Base-by-base conservation (phyloP, 2,329 filamentous ascomycete species). In the Clonostachys chloroleuca region DNA sequence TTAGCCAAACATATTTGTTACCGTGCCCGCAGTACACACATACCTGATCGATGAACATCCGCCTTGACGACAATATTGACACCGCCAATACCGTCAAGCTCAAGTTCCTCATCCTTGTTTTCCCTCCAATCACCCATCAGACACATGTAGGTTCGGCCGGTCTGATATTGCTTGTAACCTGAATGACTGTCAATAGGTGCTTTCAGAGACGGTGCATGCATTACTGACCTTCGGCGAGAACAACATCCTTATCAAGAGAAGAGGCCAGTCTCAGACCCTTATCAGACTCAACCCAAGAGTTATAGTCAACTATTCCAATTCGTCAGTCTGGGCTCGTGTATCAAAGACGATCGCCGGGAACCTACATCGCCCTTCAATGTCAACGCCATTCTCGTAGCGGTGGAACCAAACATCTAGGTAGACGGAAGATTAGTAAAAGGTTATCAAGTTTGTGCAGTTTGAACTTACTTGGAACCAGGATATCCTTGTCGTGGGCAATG, bases 11-110 rank as follows among this genome's bases (percentile, higher is more conserved):
- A 30, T 8, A 30, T 10, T 30, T 30, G 24, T 30, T 30, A 30
- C 8, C 4, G 24, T 10, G 5, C 24, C 24, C 24, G 24, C 24
- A 10, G 24, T 30, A 9, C 24, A 30, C 24, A 30, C 77, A 50
- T 75, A 92, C 90, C 90, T 60, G 92, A 90, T 72, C 94, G 83
- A 69, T 99, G 94, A 12, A 99, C 92, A 66, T 99, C 92, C 6
- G 91, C 94, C 74, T 99, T 99, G 55, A 99, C 94, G 42, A 99
- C 74, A 59, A 99, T 96, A 67, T 92, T 97, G 52, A 99, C 94
- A 58, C 94, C 94, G 54, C 94, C 94, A 66, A 99, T 91, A 51
- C 92, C 94, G 63, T 99, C 94, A 43, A 99, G 86, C 55, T 91
- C 83, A 30, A 97, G 83, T 69, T 97, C 92, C 52, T 90, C 84